Base-by-base conservation (phyloP, 352 stramenopile species). In the Pythium guiyangense region DNA sequence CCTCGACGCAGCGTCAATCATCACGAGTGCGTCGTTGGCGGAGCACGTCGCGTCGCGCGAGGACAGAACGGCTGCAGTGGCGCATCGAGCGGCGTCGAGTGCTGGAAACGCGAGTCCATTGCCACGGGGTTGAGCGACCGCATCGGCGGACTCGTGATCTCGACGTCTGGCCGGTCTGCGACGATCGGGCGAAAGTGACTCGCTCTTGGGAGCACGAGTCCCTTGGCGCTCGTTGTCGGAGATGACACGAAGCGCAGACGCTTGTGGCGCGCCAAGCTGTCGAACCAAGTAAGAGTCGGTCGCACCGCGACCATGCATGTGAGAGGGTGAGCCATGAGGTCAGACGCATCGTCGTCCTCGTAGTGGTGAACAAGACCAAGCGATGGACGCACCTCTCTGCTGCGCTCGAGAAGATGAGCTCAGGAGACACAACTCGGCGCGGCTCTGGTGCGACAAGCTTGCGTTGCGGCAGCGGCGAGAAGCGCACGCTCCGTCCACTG, bases 51-150 rank as follows among this genome's bases (percentile, higher is more conserved):
- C 14, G 39, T 48, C 1, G 57, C 57, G 3, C 49, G 48, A 22
- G 57, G 47, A 26, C 56, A 62, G 40, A 62, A 62, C 26, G 55
- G 55, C 55, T 56, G 45, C 26, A 56, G 17, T 4, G 55, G 55
- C 22, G 55, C 55, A 34, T 34, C 29, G 18, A 40, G 26, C 47
- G 48, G 56, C 18, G 22, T 55, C 55, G 45, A 37, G 48, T 20
- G 15, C 37, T 69, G 63, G 34, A 69, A 69, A 34, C 58, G 59
- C 26, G 60, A 60, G 53, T 66, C 63, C 47, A 69, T 43, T 22
- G 59, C 51, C 26, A 69, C 58, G 11, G 58, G 58, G 48, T 69
- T 69, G 17, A 34, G 42, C 4, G 63, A 52, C 2, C 63, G 63
- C 40, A 57, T 45, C 6, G 63, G 63, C 8, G 63, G 63, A 26